phyloP scores from a whole-genome alignment of 495 filamentous ascomycete genomes.

The Xylaria curta region DNA sequence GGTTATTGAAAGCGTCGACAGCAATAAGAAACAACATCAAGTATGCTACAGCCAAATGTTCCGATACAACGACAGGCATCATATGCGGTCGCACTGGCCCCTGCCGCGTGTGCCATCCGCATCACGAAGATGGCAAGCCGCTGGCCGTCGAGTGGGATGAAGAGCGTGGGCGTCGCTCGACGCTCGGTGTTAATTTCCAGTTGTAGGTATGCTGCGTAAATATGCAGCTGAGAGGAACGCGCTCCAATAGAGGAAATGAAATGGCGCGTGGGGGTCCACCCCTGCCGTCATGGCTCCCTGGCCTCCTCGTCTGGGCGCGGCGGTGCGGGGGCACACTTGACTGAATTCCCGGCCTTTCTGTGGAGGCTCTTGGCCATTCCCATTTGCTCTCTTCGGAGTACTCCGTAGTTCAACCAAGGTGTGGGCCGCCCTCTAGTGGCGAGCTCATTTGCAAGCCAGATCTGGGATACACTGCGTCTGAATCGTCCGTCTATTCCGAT shows the following conservation, averaged over 20 bases:
- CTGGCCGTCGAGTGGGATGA: conserved; percentile 22
- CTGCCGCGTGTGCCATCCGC: conserved; percentile 25
- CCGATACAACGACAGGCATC: conserved; percentile 3
- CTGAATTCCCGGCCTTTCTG: not conserved
- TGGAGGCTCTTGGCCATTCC: conserved; percentile 5
- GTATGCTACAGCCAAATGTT: not conserved
- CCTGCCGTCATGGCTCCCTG: conserved; percentile 6
- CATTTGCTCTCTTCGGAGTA: conserved; percentile 1
- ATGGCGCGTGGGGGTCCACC: conserved; percentile 25
- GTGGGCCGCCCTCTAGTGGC: not conserved
- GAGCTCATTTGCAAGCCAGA: conserved; percentile 4
- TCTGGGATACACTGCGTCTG: conserved; percentile 11
- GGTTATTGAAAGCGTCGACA: conserved; percentile 14
- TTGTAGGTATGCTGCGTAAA: conserved; percentile 11
- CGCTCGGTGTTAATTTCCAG: conserved; percentile 25
- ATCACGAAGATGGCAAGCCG: conserved; percentile 26
- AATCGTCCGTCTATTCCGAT: not conserved
- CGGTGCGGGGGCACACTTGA: conserved; percentile 7
- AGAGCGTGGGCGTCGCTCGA: conserved; percentile 21
- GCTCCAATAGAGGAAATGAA: conserved; percentile 23
- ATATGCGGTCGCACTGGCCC: conserved; percentile 23
- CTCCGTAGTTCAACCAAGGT: not conserved
- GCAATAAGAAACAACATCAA: not conserved
- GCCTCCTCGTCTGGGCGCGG: conserved; percentile 11
- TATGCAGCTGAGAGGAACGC: conserved; percentile 23